These are phyloP conservation scores for Kurtzmaniella quercitrusa DNA, from an alignment of 1,139 yeast genomes.

Conservation along the genomic window DNA sequence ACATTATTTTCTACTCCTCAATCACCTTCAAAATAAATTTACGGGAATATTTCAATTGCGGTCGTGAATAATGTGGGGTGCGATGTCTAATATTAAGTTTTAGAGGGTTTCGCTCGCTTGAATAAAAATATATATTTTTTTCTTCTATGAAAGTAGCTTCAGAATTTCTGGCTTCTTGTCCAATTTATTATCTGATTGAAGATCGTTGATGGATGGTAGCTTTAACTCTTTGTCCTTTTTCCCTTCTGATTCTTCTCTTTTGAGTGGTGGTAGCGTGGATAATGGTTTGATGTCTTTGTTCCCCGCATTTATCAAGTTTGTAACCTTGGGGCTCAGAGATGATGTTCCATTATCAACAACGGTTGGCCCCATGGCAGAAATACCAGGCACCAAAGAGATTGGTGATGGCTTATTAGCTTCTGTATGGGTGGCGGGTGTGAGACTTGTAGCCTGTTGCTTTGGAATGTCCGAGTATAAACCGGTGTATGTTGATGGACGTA, in stretches of 20 bases:
- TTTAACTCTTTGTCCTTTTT: background rate
- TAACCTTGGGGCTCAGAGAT: background rate
- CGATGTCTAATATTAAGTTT: background rate
- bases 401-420: background rate
- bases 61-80: background rate
- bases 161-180: slow-evolving; percentile 1
- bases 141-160: slow-evolving; percentile 1
- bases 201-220: background rate
- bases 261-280: background rate
- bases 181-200: background rate
- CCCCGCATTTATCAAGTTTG: background rate
- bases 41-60: too few species aligned
- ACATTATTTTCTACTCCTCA: too few species aligned
- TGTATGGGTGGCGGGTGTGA: too few species aligned
- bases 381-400: background rate
- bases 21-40: too few species aligned
- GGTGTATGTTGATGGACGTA: background rate
- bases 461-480: background rate
- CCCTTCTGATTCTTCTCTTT: background rate
- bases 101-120: background rate
- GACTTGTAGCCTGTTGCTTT: background rate
- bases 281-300: background rate
- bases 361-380: background rate
- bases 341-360: background rate
- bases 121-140: background rate